Evolutionary conservation across 768 basidiomycete species (phyloP), one percentile per base, ranked within the genome.

Genomic region (Leccinum obscurum): DNA sequence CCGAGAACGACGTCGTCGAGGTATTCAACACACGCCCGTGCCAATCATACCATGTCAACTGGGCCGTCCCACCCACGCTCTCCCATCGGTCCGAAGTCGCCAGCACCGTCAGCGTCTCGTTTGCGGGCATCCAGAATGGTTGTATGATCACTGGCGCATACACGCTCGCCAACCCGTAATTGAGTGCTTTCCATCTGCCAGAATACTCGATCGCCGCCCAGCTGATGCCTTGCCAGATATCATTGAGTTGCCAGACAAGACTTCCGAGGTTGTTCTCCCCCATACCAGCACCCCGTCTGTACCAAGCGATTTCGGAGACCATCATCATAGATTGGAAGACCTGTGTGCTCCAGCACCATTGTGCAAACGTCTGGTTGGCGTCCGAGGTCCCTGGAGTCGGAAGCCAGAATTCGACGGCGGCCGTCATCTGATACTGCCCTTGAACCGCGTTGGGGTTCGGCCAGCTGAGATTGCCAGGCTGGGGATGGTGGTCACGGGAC

Each of bases 261-360:
- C 81, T 82, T 9, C 84, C 85, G 32, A 86, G 75, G 68, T 85
- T 85, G 64, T 85, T 81, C 70, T 85, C 83, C 58, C 80, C 79
- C 52, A 76, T 75, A 7, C 84, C 84, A 0, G 85, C 82, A n/a
- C 84, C 83, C 34, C 79, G 81, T 37, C 85, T 76, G 71, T 86
- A 86, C 76, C 78, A 86, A 6, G 83, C 79, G 44, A 85, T 79
- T 66, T 86, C 75, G n/a, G 83, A 77, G 20, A 79, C 76, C 76
- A 85, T 84, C 50, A 81, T 80, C 77, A 85, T 79, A 20, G 80
- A 74, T 63, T 85, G 85, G 80, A 85, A 85, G 20, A 85, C 63
- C 63, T 85, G 85, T 3, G 84, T 85, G 69, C 82, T 83, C 76
- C 78, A 86, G 70, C 82, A 85, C 83, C 84, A 85, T 65, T 85